These are phyloP conservation scores for Phytophthora palmivora DNA, from an alignment of 352 stramenopile species.

Conservation along the genomic window DNA sequence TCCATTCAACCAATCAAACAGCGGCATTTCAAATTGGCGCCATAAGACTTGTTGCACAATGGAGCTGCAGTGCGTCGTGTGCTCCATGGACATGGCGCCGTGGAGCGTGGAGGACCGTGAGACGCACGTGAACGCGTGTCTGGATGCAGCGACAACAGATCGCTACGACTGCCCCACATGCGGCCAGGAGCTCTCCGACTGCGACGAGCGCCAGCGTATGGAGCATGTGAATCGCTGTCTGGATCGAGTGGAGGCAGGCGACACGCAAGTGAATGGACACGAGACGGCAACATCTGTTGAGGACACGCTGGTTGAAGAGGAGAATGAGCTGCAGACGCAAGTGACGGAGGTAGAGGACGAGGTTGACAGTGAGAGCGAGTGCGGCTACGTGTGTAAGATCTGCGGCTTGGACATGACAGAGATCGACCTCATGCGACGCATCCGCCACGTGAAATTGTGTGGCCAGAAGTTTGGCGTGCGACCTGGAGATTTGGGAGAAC, in stretches of 20 bases:
- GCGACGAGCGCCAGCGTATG: slow-evolving; percentile 66
- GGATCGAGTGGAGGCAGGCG: slow-evolving; percentile 32
- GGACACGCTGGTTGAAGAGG: no score
- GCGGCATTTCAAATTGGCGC: slow-evolving; percentile 11
- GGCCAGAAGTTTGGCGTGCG: slow-evolving; percentile 72
- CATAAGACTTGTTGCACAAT: neutral
- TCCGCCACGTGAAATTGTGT: slow-evolving; percentile 84
- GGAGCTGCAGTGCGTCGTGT: slow-evolving; percentile 61
- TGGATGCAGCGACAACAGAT: slow-evolving; percentile 48
- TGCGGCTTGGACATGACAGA: slow-evolving; percentile 61
- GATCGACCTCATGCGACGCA: slow-evolving; percentile 49
- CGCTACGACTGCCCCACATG: slow-evolving; percentile 67
- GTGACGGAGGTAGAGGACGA: slow-evolving; percentile 2
- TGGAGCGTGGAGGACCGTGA: slow-evolving; percentile 58
- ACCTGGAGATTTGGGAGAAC: slow-evolving; percentile 49
- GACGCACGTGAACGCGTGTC: slow-evolving; percentile 79
- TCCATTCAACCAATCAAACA: slow-evolving; percentile 6
- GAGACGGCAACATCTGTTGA: neutral
- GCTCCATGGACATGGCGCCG: slow-evolving; percentile 61
- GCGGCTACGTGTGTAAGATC: slow-evolving; percentile 69
- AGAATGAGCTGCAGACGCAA: slow-evolving; percentile 13
- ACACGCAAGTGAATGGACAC: neutral
- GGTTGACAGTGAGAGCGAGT: slow-evolving; percentile 23
- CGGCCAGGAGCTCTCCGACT: slow-evolving; percentile 61
- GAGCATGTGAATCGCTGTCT: slow-evolving; percentile 80